Percentiles rank a stretch among this genome's conserved stretches.
Evolutionary conservation across 1,139 yeast genomes (phyloP).

Genomic region (Lodderomyces oxycetoniae): DNA sequence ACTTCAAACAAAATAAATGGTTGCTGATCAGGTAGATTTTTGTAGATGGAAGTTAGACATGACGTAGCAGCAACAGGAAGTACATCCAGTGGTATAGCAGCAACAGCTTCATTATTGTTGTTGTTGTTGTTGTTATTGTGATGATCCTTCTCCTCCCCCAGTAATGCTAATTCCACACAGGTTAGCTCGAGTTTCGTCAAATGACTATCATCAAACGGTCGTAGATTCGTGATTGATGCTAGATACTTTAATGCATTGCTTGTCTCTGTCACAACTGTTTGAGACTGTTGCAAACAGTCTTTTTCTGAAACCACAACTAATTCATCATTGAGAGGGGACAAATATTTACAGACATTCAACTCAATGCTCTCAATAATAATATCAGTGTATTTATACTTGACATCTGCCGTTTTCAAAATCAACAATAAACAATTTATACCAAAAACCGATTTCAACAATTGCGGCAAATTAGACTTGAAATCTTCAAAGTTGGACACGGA

Average conservation of each 20-base stretch:
- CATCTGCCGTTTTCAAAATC: neutral
- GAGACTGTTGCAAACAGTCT: too few species aligned
- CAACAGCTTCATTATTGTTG: slow-evolving; percentile 6
- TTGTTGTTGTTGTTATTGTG: too few species aligned
- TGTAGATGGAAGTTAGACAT: slow-evolving; percentile 32
- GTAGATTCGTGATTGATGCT: slow-evolving; percentile 4
- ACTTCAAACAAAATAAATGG: slow-evolving; percentile 57
- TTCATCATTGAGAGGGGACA: too few species aligned
- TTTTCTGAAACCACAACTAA: too few species aligned
- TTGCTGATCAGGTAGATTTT: slow-evolving; percentile 44
- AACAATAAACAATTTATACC: neutral
- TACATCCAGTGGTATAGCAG: slow-evolving; percentile 7
- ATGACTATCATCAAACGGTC: slow-evolving; percentile 9
- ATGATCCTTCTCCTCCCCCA: too few species aligned
- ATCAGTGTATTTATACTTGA: slow-evolving; percentile 1
- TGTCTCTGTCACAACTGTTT: slow-evolving; percentile 6
- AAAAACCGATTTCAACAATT: neutral
- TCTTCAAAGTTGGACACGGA: neutral
- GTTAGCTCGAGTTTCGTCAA: slow-evolving; percentile 11
- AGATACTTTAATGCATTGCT: slow-evolving; percentile 9
- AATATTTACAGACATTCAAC: too few species aligned
- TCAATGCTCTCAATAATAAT: slow-evolving; percentile 1
- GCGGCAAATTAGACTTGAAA: neutral
- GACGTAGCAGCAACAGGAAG: slow-evolving; percentile 8
- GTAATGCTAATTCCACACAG: slow-evolving; percentile 8